Conservation (phyloP, 129 eudicot species). For the Helichrysum umbraculigerum region DNA sequence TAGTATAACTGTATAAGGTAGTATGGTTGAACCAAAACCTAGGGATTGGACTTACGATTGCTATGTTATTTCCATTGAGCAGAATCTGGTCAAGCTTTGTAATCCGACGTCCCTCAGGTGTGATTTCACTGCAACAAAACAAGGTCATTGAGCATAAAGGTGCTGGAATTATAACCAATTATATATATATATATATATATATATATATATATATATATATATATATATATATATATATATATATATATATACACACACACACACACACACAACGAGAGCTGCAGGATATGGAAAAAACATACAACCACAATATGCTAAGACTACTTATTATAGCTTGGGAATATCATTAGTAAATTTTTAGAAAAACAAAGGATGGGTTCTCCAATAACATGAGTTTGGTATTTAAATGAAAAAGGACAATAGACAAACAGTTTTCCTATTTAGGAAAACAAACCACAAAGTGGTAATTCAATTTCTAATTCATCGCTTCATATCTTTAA, state of each 20-base stretch:
- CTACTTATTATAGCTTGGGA: not conserved
- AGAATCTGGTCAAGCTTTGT: conserved; percentile 88
- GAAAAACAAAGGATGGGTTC: not conserved
- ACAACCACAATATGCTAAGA: not conserved
- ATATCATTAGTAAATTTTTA: not conserved
- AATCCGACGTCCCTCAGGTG: conserved; percentile 83
- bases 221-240: too few species aligned
- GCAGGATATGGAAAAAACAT: not conserved
- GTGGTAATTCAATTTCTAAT: not conserved
- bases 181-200: too few species aligned
- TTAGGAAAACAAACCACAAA: not conserved
- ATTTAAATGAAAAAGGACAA: not conserved
- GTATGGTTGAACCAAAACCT: not conserved
- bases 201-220: too few species aligned
- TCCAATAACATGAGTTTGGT: not conserved
- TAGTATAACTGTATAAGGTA: not conserved
- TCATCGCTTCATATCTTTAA: conserved; percentile 1
- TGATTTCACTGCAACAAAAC: conserved; percentile 59
- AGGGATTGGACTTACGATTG: conserved; percentile 57
- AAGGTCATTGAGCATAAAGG: conserved; percentile 6
- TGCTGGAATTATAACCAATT: not conserved
- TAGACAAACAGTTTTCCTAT: not conserved
- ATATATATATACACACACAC: too few species aligned
- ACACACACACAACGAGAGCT: not conserved
- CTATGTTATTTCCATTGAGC: conserved; percentile 90